Base-by-base conservation (phyloP, 805 yeast species). In the Kregervanrija delftensis region DNA sequence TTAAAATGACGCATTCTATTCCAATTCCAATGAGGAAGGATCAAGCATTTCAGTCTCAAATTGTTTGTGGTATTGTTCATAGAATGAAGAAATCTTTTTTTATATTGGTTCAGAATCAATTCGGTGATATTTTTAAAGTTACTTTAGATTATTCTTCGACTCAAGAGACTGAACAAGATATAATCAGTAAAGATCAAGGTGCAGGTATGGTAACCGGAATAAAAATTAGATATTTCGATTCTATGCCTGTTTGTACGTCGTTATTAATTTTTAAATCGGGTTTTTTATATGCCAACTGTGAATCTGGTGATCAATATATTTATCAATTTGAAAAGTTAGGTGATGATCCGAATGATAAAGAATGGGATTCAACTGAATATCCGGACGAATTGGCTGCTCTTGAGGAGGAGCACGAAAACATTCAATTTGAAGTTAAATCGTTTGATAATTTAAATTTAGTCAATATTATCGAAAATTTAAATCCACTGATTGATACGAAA, bases 311-410 rank as follows among this genome's bases (percentile, higher is more conserved):
- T 55, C 86, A 82, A 54, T 61, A 68, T 14, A 67, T 86, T n/a
- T 86, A 81, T 55, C 96, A 88, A 59, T 84, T 91, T 55, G 87
- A 83, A 49, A 75, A 75, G 41, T 65, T 89, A 38, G 96, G 95
- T 1, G 81, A 76, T 39, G 76, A 65, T 11, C 52, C 52, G 3
- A 72, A 71, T 17, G 67, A 63, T 33, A 56, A 46, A 15, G 55
- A 49, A 28, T 67, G 66, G 58, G 52, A 52, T 12, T 65, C 73
- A 0, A 44, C 59, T 5, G 55, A 64, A 42, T 55, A 59, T 48
- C 67, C 73, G 1, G 65, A 64, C 33, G 66, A 65, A 15, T 49
- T 61, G 11, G 57, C 62, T 9, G 61, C 48, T 5, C 17, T 53
- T n/a, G 54, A 46, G 33, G 66, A 60, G 28, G 53, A 51, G 1